Percentiles rank a stretch among this genome's conserved stretches.
These are phyloP conservation scores for Ustilago esculenta DNA, from an alignment of 1,284 basidiomycete species.

Conservation along the genomic window DNA sequence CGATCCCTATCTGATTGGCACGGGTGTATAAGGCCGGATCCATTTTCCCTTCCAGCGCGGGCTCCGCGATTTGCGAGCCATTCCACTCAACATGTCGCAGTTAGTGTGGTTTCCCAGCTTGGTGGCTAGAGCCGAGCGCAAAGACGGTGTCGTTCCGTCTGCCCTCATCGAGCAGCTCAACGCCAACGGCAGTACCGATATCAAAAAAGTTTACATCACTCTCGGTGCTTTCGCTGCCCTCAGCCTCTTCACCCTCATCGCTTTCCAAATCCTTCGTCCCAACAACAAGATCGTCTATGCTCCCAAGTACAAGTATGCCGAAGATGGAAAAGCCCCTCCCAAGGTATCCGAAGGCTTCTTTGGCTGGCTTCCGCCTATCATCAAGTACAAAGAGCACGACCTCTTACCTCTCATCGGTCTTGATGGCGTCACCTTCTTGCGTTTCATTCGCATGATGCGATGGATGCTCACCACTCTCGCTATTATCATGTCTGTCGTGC, in stretches of 20 bases:
- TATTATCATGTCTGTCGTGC: constrained; percentile 75
- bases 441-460: constrained; percentile 87
- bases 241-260: constrained; percentile 49
- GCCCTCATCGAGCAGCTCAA: constrained; percentile 46
- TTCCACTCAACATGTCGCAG: constrained; percentile 13
- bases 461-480: constrained; percentile 54
- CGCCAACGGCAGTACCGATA: constrained; percentile 34
- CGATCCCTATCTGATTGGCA: too few relatives aligned
- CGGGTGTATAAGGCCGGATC: too few relatives aligned
- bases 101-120: background rate
- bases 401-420: constrained; percentile 87
- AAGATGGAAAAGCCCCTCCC: constrained; percentile 81
- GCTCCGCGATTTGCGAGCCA: constrained; percentile 8
- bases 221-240: constrained; percentile 50
- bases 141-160: constrained; percentile 19
- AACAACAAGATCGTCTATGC: constrained; percentile 77
- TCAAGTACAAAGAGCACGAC: constrained; percentile 84
- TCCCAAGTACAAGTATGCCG: constrained; percentile 84
- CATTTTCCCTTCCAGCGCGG: background rate
- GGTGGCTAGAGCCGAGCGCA: constrained; percentile 12
- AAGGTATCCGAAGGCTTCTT: constrained; percentile 74
- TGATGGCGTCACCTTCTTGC: constrained; percentile 90
- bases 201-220: constrained; percentile 46
- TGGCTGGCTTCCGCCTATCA: constrained; percentile 81
- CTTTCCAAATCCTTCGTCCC: constrained; percentile 59